phyloP scores from a whole-genome alignment of 2,329 filamentous ascomycete species.

The Aureobasidium sp. region DNA sequence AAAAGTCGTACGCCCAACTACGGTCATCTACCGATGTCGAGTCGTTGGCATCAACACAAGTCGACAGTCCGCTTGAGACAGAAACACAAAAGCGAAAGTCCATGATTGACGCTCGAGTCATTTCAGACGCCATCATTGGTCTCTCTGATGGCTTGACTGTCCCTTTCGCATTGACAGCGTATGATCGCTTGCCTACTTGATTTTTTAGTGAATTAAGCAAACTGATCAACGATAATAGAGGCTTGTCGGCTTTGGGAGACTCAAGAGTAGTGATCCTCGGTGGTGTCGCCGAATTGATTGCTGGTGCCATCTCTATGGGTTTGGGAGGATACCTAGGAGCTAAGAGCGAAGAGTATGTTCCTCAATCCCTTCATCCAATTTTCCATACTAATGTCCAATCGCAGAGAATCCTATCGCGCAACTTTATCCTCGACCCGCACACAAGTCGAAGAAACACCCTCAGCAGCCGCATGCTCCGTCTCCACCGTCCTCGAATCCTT shows the following conservation, averaged over 20 bases:
- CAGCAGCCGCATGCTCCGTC: not conserved
- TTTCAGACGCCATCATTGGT: slow-evolving; percentile 40
- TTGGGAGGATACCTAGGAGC: slow-evolving; percentile 38
- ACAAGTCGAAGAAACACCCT: slow-evolving; percentile 8
- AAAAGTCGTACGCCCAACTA: not conserved
- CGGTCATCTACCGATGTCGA: slow-evolving; percentile 10
- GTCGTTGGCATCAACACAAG: slow-evolving; percentile 11
- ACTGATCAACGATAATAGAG: too few species aligned
- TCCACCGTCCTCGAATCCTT: not conserved
- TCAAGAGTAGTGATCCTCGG: slow-evolving; percentile 34
- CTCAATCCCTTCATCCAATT: too few species aligned
- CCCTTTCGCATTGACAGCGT: slow-evolving; percentile 36
- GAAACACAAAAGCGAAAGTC: not conserved
- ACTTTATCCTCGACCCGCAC: slow-evolving; percentile 16
- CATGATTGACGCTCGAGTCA: slow-evolving; percentile 20
- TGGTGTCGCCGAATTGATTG: slow-evolving; percentile 34
- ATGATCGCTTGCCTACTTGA: too few species aligned
- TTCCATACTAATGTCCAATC: not conserved
- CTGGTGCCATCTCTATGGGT: slow-evolving; percentile 37
- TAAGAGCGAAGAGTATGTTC: slow-evolving; percentile 37
- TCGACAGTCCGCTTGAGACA: not conserved
- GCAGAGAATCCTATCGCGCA: slow-evolving; percentile 19
- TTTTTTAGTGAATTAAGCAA: too few species aligned
- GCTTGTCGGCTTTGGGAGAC: slow-evolving; percentile 34
- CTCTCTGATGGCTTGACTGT: slow-evolving; percentile 38